Base-by-base conservation (phyloP, 1,284 basidiomycete species). In the Boletus hoseneyae region DNA sequence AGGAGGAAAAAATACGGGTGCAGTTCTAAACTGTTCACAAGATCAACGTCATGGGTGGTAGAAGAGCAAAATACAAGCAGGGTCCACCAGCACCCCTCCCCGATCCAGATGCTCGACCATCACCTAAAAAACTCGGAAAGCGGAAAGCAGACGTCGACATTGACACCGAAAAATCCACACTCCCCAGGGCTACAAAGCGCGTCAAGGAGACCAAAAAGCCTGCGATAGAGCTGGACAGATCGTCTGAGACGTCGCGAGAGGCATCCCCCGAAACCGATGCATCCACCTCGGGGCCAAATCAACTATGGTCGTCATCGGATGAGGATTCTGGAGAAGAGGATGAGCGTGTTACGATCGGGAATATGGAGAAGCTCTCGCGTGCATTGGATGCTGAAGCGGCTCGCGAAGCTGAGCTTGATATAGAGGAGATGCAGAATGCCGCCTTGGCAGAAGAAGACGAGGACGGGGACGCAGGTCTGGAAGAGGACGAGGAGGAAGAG, bases 21-120 rank as follows among this genome's bases (percentile, higher is more conserved):
- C 30, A 32, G 30, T 39, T 25, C 6, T 3, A 25, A 7, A 5
- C 7, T 6, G 6, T 25, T 25, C 19, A 6, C 11, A 15, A 34
- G 29, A 25, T 10, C 29, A 9, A 46, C 52, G 18, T 21, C 41
- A 67, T 69, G 63, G 66, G 67, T 15, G 94, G 94, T 62, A 82
- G 92, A 66, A 85, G 92, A 62, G 83, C 92, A 58, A 92, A 90
- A 72, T 88, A 90, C 73, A 97, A 97, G 76, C 94, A 97, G 71
- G 80, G 76, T 0, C 75, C 83, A 5, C 93, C 92, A 2, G 73
- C 73, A 52, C 83, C 91, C 36, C 64, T 93, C 18, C 60, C 52
- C 12, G 73, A 80, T 19, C 70, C 68, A 11, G 61, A 64, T 9
- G 57, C 57, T 3, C 52, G 57, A 49, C 57, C 66, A 9, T 76